Evolutionary conservation across 73 alveolate genomes (phyloP), one percentile per base, ranked within the genome.

Genomic region (Tetrahymena elliotti): DNA sequence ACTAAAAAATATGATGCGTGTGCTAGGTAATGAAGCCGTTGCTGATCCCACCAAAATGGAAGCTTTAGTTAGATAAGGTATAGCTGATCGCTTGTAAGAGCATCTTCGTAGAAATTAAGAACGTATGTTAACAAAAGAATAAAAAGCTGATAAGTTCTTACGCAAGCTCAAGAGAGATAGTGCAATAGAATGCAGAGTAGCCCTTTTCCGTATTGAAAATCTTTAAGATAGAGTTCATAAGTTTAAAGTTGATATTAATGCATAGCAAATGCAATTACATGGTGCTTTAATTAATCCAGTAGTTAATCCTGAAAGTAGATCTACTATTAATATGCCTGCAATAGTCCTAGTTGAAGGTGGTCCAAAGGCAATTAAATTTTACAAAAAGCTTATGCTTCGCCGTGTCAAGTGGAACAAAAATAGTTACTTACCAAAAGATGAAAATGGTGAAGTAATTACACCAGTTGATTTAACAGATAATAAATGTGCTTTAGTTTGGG

Each of bases 311-410:
- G 96, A 94, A 27, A 97, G 95, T n/a, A 83, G 96, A 84, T 84
- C 39, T 34, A 95, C 96, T 8, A 84, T 84, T 1, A 94, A 41
- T 68, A 94, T 97, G n/a, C 99, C 98, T 20, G 93, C 96, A 37
- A 39, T 98, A 36, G 97, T 98, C 36, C 93, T 98, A 3, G 99
- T 97, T 52, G 99, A 98, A 96, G 99, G 99, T 35, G 99, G 99
- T 24, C 97, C 97, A 24, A 94, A 97, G 84, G 99, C 99, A 8
- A 97, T 98, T 34, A 96, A 98, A 94, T 97, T 95, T 52, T 98
- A 96, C 95, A 98, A 98, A 94, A 96, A 97, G 53, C 95, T 98
- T 35, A 93, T 98, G 93, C 95, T 98, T 33, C 93, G 98, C 33
- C 96, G 99, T 94, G 97, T 98, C 18, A 95, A 98, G 92, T 98